Conservation (phyloP, 805 yeast species). For the Hanseniaspora lachancei region DNA sequence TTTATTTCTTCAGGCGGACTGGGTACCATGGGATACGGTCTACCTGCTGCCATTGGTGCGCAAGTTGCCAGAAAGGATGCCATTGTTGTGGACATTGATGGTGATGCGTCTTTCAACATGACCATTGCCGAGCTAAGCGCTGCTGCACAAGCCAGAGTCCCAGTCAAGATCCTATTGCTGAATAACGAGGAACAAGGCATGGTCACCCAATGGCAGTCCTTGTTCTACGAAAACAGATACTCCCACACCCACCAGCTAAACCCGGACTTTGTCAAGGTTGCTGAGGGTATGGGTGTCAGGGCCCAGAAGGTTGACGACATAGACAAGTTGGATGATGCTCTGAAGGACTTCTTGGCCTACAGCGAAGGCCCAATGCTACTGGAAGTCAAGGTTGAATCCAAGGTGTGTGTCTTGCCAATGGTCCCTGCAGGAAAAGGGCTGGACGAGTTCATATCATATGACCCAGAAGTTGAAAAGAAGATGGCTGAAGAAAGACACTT, state of each 20-base stretch:
- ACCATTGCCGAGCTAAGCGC: constrained; percentile 84
- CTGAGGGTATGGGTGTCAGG: constrained; percentile 85
- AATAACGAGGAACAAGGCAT: constrained; percentile 99
- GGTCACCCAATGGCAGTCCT: constrained; percentile 99
- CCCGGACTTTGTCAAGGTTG: constrained; percentile 85
- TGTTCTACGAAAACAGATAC: constrained; percentile 92
- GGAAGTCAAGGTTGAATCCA: constrained; percentile 80
- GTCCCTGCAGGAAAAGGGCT: constrained; percentile 92
- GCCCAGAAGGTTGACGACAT: constrained; percentile 64
- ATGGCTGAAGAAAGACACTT: constrained; percentile 53
- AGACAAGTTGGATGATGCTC: constrained; percentile 45
- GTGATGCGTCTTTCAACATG: constrained; percentile 99
- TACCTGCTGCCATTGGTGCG: constrained; percentile 97
- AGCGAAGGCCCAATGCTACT: constrained; percentile 73
- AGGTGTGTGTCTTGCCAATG: constrained; percentile 94
- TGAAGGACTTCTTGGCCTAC: constrained; percentile 58
- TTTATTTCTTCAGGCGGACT: constrained; percentile 97
- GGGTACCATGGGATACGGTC: constrained; percentile 97
- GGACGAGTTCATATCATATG: constrained; percentile 82
- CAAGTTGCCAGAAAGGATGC: constrained; percentile 94
- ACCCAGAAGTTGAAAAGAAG: constrained; percentile 64
- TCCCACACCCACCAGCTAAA: constrained; percentile 95
- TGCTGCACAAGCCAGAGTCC: constrained; percentile 87
- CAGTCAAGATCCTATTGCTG: constrained; percentile 75
- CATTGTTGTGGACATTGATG: constrained; percentile 90